phyloP scores from a whole-genome alignment of 805 yeast species.

The Babjeviella inositovora region DNA sequence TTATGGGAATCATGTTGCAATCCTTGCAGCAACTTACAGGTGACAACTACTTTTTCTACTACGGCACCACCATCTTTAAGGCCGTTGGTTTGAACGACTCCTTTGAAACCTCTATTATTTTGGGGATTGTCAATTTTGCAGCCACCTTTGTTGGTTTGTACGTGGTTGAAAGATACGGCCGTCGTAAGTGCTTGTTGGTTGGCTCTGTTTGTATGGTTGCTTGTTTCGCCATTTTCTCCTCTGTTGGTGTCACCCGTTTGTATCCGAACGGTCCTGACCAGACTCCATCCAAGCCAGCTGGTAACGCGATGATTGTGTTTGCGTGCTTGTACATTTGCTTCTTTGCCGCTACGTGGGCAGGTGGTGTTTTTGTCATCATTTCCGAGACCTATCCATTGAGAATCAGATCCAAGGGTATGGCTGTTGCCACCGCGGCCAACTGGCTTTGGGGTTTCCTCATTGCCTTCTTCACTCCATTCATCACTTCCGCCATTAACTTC shows the following conservation, averaged over 20 bases:
- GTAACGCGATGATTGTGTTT: conserved; percentile 45
- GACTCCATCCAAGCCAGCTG: conserved; percentile 30
- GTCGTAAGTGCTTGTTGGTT: conserved; percentile 28
- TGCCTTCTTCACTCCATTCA: conserved; percentile 48
- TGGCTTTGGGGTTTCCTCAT: conserved; percentile 52
- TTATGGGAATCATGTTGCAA: conserved; percentile 45
- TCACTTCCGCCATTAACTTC: conserved; percentile 34
- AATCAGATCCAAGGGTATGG: conserved; percentile 36
- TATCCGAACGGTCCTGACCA: conserved; percentile 15
- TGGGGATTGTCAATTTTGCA: conserved; percentile 39
- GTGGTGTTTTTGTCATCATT: conserved; percentile 48
- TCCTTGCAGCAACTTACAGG: conserved; percentile 48
- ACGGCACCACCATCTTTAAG: conserved; percentile 45
- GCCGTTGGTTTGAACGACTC: conserved; percentile 42
- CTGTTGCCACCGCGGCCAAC: conserved; percentile 50
- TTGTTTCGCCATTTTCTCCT: conserved; percentile 43
- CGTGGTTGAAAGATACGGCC: conserved; percentile 36
- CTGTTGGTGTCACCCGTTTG: conserved; percentile 37
- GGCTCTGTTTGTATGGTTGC: conserved; percentile 38
- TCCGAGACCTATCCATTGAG: conserved; percentile 57
- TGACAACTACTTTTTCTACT: conserved; percentile 50
- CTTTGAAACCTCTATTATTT: conserved; percentile 39
- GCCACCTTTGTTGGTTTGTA: conserved; percentile 36
- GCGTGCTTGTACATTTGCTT: conserved; percentile 49
- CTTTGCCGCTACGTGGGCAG: conserved; percentile 70